phyloP scores from a whole-genome alignment of 306 rosid genomes.

The Fagus crenata region DNA sequence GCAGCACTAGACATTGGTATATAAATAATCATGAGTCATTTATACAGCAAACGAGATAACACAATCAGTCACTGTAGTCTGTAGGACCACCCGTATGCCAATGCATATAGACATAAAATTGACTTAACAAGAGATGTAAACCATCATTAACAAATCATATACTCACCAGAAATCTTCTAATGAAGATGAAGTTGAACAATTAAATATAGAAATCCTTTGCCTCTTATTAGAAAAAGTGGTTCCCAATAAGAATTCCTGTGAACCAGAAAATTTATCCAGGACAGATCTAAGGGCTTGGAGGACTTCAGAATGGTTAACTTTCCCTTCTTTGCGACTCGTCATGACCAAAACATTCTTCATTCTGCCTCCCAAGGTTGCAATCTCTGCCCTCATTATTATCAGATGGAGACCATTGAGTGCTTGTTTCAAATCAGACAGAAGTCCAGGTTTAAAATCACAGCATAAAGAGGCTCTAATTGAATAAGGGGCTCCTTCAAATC shows the following conservation, averaged over 20 bases:
- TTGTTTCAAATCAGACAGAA: slow-evolving; percentile 58
- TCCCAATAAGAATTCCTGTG: slow-evolving; percentile 48
- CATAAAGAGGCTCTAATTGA: slow-evolving; percentile 60
- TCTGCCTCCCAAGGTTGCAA: slow-evolving; percentile 58
- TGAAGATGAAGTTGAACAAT: slow-evolving; percentile 39
- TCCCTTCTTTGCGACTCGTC: slow-evolving; percentile 46
- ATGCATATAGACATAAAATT: slow-evolving; percentile 7
- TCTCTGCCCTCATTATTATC: slow-evolving; percentile 55
- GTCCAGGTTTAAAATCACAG: slow-evolving; percentile 66
- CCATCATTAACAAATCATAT: neutral
- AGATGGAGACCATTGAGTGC: slow-evolving; percentile 59
- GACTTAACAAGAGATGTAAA: slow-evolving; percentile 6
- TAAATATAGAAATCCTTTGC: slow-evolving; percentile 46
- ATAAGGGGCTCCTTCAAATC: slow-evolving; percentile 49
- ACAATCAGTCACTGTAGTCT: slow-evolving; percentile 8
- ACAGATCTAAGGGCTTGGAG: slow-evolving; percentile 60
- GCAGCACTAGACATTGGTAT: slow-evolving; percentile 13
- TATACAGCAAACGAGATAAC: slow-evolving; percentile 20
- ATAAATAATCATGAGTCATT: neutral
- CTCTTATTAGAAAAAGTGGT: slow-evolving; percentile 38
- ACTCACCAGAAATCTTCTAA: slow-evolving; percentile 44
- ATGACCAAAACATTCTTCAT: slow-evolving; percentile 70
- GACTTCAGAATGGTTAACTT: slow-evolving; percentile 38
- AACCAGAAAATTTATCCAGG: slow-evolving; percentile 52
- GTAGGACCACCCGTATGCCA: slow-evolving; percentile 2